A percentile compares a stretch with the other conserved stretches of the same genome.
Conservation (phyloP, 345 rosid species). For the Jatropha curcas region DNA sequence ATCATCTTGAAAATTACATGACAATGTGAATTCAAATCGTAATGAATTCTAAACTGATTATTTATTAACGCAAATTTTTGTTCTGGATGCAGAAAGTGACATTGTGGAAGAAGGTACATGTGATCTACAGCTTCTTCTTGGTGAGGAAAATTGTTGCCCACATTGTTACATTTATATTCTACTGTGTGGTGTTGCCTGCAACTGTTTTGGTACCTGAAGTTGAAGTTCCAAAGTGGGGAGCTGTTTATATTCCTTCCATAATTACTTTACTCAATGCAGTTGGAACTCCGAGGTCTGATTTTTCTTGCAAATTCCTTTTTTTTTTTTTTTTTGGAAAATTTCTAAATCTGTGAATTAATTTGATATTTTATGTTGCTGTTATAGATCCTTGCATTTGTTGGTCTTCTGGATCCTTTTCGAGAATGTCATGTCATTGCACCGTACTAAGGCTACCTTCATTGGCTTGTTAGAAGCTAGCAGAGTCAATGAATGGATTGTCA, state of each 20-base stretch:
- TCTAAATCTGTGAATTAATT: too few relatives aligned
- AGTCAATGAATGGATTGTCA: conserved; percentile 97
- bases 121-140: conserved; percentile 88
- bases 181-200: conserved; percentile 84
- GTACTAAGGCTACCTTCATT: conserved; percentile 86
- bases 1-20: too few relatives aligned
- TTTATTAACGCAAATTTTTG: too few relatives aligned
- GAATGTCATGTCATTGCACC: conserved; percentile 92
- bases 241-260: conserved; percentile 77
- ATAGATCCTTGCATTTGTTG: conserved; percentile 79
- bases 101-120: conserved; percentile 87
- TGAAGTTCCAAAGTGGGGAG: conserved; percentile 82
- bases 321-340: not conserved
- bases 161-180: conserved; percentile 74
- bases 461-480: conserved; percentile 85
- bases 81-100: conserved; percentile 64
- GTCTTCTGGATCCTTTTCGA: conserved; percentile 96
- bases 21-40: too few relatives aligned
- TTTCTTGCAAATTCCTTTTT: not conserved
- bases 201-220: conserved; percentile 94
- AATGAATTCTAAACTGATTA: too few relatives aligned
- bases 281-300: conserved; percentile 85
- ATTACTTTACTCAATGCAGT: conserved; percentile 87
- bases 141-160: conserved; percentile 90
- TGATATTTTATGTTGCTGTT: not conserved